Conservation (phyloP, 352 stramenopile species). For the Phytopythium aichiense region DNA sequence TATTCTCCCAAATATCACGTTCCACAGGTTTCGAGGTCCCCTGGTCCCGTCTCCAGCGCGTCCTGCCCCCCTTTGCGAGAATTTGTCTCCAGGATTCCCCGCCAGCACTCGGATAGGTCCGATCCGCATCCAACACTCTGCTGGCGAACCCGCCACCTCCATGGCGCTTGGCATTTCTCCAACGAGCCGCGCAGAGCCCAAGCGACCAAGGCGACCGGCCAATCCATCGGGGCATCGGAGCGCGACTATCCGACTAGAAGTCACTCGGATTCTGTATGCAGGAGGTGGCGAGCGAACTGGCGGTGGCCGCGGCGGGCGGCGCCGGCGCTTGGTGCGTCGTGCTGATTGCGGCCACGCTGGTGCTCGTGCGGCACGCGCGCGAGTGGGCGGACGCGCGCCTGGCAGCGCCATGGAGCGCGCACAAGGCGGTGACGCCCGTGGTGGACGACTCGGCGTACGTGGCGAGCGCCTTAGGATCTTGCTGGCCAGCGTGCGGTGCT, state of each 20-base stretch:
- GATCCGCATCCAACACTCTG: neutral
- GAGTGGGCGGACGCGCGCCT: neutral
- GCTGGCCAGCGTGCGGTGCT: neutral
- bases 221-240: neutral
- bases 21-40: neutral
- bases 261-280: neutral
- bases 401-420: neutral
- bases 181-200: slow-evolving; percentile 6
- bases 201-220: neutral
- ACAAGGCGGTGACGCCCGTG: neutral
- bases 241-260: no score
- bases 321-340: slow-evolving; percentile 19
- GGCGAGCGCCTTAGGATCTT: neutral
- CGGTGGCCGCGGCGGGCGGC: slow-evolving; percentile 13
- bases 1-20: neutral
- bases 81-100: slow-evolving; percentile 6
- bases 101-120: neutral
- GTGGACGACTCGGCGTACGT: neutral
- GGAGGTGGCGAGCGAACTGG: slow-evolving; percentile 3
- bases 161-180: neutral
- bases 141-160: neutral
- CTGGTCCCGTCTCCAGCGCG: slow-evolving; percentile 2
- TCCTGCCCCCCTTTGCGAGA: neutral
- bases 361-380: slow-evolving; percentile 13
- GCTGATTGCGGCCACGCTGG: slow-evolving; percentile 17